Evolutionary conservation across 306 rosid species (phyloP).

Genomic region (Vigna hirtella): DNA sequence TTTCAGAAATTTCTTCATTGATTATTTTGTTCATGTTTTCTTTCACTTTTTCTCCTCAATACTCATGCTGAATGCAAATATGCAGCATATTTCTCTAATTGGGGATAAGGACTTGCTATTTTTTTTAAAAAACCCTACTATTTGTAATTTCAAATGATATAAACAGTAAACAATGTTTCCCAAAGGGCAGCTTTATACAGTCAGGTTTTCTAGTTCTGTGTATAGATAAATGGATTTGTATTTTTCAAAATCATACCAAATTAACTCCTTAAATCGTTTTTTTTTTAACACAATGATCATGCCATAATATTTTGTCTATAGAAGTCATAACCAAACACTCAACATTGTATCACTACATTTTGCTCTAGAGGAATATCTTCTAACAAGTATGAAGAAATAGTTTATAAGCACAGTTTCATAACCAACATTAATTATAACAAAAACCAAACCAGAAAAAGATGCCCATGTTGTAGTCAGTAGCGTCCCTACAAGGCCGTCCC

Average conservation of each 20-base stretch:
- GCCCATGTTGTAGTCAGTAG: not conserved
- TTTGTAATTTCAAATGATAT: too few relatives aligned
- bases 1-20: not conserved
- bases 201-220: not conserved
- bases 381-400: not conserved
- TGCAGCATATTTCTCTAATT: constrained; percentile 1
- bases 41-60: not conserved
- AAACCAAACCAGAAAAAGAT: constrained; percentile 13
- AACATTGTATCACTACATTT: not conserved
- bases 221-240: not conserved
- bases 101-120: too few relatives aligned
- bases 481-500: not conserved
- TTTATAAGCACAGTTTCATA: not conserved
- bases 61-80: not conserved
- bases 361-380: not conserved
- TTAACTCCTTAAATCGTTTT: not conserved
- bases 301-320: not conserved
- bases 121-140: too few relatives aligned
- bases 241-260: not conserved
- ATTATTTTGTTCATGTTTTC: constrained; percentile 7
- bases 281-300: not conserved
- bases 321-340: not conserved
- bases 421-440: not conserved
- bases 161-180: not conserved
- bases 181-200: not conserved